Evolutionary conservation across 2,329 filamentous ascomycete genomes (phyloP).

Genomic region (Gnomoniopsis sp.): DNA sequence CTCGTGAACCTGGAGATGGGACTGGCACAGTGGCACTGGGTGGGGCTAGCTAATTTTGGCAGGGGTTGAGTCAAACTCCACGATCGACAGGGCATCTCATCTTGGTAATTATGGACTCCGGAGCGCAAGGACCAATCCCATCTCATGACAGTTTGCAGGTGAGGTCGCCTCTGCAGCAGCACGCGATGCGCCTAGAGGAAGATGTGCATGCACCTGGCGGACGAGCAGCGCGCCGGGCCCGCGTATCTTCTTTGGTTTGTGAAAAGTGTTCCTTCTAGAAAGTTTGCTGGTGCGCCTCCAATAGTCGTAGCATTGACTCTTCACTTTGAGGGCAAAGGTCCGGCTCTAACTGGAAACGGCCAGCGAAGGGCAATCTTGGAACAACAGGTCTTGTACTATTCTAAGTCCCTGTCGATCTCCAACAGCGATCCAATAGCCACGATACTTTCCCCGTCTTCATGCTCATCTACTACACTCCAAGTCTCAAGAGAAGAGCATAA

Average conservation of each 20-base stretch:
- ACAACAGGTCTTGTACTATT: background rate
- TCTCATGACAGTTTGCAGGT: background rate
- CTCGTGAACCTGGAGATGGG: conserved; percentile 2
- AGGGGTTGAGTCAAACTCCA: conserved; percentile 3
- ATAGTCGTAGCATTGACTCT: background rate
- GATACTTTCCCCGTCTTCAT: too few species aligned
- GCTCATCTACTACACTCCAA: too few species aligned
- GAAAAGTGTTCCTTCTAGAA: background rate
- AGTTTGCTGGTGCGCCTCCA: background rate
- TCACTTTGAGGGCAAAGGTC: background rate
- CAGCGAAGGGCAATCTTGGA: background rate
- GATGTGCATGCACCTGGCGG: background rate
- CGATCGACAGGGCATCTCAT: conserved; percentile 12
- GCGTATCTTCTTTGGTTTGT: too few species aligned
- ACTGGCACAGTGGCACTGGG: background rate
- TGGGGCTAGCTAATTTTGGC: conserved; percentile 5
- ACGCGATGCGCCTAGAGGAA: background rate
- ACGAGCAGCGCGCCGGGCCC: background rate
- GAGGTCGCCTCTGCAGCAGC: background rate
- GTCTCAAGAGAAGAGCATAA: too few species aligned
- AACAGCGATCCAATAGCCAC: background rate
- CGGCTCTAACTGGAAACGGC: background rate
- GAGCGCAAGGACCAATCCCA: background rate
- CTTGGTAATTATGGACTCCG: background rate
- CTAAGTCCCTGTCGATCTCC: background rate